Evolutionary conservation across 768 basidiomycete genomes (phyloP).

Genomic region (Clitopilus hobsonii): DNA sequence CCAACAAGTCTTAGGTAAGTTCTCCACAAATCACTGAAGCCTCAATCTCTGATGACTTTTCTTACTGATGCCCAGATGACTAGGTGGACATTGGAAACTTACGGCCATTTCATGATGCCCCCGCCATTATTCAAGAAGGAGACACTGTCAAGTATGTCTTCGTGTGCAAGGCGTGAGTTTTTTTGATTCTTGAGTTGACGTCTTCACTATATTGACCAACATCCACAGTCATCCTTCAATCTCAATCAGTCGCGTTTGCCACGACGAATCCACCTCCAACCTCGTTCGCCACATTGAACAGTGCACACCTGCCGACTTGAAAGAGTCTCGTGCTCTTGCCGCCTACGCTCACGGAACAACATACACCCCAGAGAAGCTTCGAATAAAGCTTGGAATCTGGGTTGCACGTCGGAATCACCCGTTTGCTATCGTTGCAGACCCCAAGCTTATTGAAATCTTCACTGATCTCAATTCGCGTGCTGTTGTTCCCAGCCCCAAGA

Average conservation of each 20-base stretch:
- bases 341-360: conserved; percentile 11
- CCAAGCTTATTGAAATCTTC: conserved; percentile 9
- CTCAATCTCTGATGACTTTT: neutral
- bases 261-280: conserved; percentile 17
- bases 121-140: conserved; percentile 6
- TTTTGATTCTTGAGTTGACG: neutral
- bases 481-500: neutral
- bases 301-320: conserved; percentile 9
- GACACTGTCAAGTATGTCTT: conserved; percentile 10
- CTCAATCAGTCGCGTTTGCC: conserved; percentile 10
- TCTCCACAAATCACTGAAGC: neutral
- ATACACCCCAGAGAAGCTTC: conserved; percentile 12
- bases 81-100: conserved; percentile 10
- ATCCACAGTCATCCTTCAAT: conserved; percentile 7
- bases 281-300: conserved; percentile 10
- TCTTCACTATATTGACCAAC: neutral
- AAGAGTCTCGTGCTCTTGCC: conserved; percentile 3
- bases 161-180: conserved; percentile 5
- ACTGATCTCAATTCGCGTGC: conserved; percentile 6
- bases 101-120: conserved; percentile 11
- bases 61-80: conserved; percentile 3
- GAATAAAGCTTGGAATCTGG: conserved; percentile 13
- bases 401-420: conserved; percentile 1
- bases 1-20: conserved; percentile 13
- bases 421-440: conserved; percentile 6